Percentiles rank a stretch among this genome's conserved stretches.
phyloP scores from a whole-genome alignment of 2,329 filamentous ascomycete genomes.

The Endothia cerciana region DNA sequence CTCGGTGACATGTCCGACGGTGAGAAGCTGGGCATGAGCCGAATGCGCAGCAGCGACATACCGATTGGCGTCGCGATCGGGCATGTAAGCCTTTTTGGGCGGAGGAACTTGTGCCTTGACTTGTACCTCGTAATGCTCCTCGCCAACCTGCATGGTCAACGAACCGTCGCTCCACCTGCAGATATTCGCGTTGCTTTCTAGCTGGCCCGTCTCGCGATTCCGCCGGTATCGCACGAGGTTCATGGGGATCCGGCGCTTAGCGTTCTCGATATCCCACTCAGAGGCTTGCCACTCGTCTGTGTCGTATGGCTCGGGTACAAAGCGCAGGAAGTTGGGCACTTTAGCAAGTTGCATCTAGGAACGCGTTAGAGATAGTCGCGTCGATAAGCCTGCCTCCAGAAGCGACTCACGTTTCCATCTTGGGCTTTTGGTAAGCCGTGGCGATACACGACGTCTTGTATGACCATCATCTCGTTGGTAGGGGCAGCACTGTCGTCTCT shows the following conservation, averaged over 20 bases:
- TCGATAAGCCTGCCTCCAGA: background rate
- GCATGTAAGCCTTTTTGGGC: slow-evolving; percentile 62
- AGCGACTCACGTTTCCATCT: slow-evolving; percentile 65
- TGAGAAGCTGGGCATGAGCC: slow-evolving; percentile 68
- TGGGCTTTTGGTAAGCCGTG: slow-evolving; percentile 72
- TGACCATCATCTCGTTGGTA: slow-evolving; percentile 35
- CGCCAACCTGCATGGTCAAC: slow-evolving; percentile 74
- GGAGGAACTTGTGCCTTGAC: slow-evolving; percentile 71
- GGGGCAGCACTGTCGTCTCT: slow-evolving; percentile 28
- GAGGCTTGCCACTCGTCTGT: slow-evolving; percentile 67
- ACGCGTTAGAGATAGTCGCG: slow-evolving; percentile 30
- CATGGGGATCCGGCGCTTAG: slow-evolving; percentile 58
- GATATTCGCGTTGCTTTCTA: slow-evolving; percentile 76
- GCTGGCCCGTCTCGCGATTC: slow-evolving; percentile 65
- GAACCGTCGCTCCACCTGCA: slow-evolving; percentile 82
- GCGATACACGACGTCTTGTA: slow-evolving; percentile 62
- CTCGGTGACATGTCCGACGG: slow-evolving; percentile 76
- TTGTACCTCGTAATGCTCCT: slow-evolving; percentile 75
- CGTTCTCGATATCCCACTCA: slow-evolving; percentile 58
- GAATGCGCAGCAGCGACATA: slow-evolving; percentile 76
- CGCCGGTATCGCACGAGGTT: slow-evolving; percentile 72
- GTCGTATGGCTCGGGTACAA: slow-evolving; percentile 70
- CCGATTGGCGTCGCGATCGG: slow-evolving; percentile 73
- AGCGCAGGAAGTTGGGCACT: slow-evolving; percentile 72
- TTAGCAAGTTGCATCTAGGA: slow-evolving; percentile 69